Percentiles rank a stretch among this genome's conserved stretches.
These are phyloP conservation scores for Cordyceps cateniannulata DNA, from an alignment of 2,329 filamentous ascomycete species.

Conservation along the genomic window DNA sequence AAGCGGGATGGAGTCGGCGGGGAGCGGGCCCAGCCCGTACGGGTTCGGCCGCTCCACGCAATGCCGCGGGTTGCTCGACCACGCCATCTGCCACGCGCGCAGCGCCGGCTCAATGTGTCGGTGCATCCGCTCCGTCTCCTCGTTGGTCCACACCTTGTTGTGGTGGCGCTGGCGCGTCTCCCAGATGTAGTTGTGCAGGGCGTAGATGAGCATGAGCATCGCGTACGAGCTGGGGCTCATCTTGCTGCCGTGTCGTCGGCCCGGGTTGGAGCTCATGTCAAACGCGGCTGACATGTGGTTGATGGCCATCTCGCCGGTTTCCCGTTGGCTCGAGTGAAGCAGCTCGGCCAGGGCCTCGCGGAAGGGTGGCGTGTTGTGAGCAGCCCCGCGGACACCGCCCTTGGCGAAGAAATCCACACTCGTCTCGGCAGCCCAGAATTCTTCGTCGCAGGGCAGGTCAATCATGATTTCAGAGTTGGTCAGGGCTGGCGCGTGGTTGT, in stretches of 20 bases:
- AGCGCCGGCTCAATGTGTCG: conserved; percentile 89
- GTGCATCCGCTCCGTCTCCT: conserved; percentile 95
- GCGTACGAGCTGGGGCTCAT: conserved; percentile 85
- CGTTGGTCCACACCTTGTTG: conserved; percentile 80
- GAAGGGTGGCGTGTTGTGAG: conserved; percentile 70
- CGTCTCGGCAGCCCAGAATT: conserved; percentile 78
- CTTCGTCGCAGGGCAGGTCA: conserved; percentile 87
- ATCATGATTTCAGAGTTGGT: conserved; percentile 91
- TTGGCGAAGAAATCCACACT: conserved; percentile 74
- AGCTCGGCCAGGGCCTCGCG: conserved; percentile 75
- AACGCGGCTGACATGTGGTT: conserved; percentile 28
- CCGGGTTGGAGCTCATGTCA: conserved; percentile 22
- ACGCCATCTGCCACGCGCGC: conserved; percentile 89
- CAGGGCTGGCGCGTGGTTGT: conserved; percentile 85
- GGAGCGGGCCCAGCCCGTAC: conserved; percentile 72
- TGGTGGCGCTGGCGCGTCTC: conserved; percentile 88
- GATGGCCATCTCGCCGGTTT: conserved; percentile 37
- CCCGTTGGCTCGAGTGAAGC: conserved; percentile 65
- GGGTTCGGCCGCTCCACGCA: conserved; percentile 80
- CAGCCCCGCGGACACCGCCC: conserved; percentile 64
- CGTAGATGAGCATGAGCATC: conserved; percentile 85
- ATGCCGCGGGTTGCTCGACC: conserved; percentile 80
- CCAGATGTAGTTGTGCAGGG: conserved; percentile 97
- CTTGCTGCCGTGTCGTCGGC: conserved; percentile 51
- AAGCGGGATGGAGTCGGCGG: conserved; percentile 84